Conservation (phyloP, 2,329 filamentous ascomycete genomes). For the Microsporum canis region DNA sequence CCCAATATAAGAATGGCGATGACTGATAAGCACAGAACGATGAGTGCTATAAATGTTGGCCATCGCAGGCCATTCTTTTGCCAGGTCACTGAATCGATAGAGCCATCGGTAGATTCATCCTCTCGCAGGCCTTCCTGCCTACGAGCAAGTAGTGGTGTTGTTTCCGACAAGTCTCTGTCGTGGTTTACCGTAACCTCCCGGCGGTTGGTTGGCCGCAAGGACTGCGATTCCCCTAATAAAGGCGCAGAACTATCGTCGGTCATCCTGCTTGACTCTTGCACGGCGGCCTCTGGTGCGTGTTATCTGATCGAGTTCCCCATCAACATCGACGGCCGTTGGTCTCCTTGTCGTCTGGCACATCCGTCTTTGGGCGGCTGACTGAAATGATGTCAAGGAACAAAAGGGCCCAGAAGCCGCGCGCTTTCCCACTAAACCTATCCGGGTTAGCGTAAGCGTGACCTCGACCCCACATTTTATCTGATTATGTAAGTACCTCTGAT, state of each 20-base stretch:
- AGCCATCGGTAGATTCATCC: not conserved
- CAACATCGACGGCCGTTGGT: not conserved
- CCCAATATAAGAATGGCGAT: conserved; percentile 62
- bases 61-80: conserved; percentile 43
- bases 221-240: not conserved
- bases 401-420: not conserved
- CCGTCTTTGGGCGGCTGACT: not conserved
- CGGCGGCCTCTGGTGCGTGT: not conserved
- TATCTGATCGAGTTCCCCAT: not conserved
- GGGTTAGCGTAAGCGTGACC: not conserved
- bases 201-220: not conserved
- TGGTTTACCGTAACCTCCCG: not conserved
- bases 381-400: not conserved
- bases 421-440: not conserved
- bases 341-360: not conserved
- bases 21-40: conserved; percentile 50
- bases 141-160: conserved; percentile 32
- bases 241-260: not conserved
- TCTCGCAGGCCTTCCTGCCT: conserved; percentile 21
- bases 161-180: conserved; percentile 23
- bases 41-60: conserved; percentile 67
- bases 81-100: not conserved
- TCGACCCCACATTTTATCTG: not conserved
- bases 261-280: not conserved
- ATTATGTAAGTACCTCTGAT: not conserved